A percentile compares a stretch with the other conserved stretches of the same genome.
Conservation (phyloP, 371 early-diverging fungal genomes). For the Rhizopus microsporus region DNA sequence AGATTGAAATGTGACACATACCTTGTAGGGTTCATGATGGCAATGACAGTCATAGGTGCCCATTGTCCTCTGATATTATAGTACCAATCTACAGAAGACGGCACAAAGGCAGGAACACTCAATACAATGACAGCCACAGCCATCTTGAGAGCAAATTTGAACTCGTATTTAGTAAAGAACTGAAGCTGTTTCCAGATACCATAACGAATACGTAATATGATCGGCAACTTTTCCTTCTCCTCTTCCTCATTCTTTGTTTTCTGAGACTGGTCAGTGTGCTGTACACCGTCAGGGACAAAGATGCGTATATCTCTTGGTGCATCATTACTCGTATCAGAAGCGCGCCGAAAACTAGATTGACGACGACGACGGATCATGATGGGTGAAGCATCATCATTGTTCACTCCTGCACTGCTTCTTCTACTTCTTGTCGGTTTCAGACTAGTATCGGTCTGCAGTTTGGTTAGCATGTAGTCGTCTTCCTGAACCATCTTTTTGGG, state of each 20-base stretch:
- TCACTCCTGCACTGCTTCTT: constrained; percentile 7
- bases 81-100: constrained; percentile 40
- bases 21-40: constrained; percentile 63
- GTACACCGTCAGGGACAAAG: constrained; percentile 3
- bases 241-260: neutral
- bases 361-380: constrained; percentile 11
- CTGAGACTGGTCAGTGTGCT: neutral
- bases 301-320: constrained; percentile 10
- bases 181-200: constrained; percentile 48
- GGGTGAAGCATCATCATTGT: constrained; percentile 9
- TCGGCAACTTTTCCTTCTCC: constrained; percentile 12
- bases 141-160: constrained; percentile 65
- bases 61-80: constrained; percentile 57
- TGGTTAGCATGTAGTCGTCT: constrained; percentile 37
- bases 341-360: neutral
- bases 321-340: constrained; percentile 1
- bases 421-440: constrained; percentile 18
- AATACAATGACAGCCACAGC: constrained; percentile 48
- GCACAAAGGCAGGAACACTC: constrained; percentile 53
- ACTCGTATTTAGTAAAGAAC: constrained; percentile 49
- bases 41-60: constrained; percentile 61
- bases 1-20: constrained; percentile 5
- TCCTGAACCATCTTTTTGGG: constrained; percentile 25
- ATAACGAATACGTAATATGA: constrained; percentile 43
- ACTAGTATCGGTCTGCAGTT: constrained; percentile 29